These are phyloP conservation scores for Carex parvula DNA, from an alignment of 176 grass and related monocot genomes.

Conservation along the genomic window DNA sequence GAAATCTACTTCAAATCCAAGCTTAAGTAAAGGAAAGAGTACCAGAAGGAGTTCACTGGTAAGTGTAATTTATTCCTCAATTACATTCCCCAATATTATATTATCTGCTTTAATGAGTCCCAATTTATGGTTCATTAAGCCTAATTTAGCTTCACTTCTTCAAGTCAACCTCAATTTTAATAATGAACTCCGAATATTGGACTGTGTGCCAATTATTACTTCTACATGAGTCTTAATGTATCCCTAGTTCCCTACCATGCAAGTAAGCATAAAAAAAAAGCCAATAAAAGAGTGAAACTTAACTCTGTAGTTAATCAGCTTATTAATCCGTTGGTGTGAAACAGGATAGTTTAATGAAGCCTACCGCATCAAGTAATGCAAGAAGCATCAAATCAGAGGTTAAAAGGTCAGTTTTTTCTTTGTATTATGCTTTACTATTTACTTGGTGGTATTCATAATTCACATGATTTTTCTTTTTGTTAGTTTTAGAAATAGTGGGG, in stretches of 20 bases:
- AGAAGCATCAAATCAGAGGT: slow-evolving; percentile 12
- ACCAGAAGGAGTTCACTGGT: slow-evolving; percentile 23
- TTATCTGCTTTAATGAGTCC: neutral
- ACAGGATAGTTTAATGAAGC: slow-evolving; percentile 28
- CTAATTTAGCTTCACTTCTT: neutral
- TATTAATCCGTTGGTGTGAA: neutral
- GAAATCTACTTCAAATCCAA: slow-evolving; percentile 11
- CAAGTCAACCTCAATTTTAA: slow-evolving; percentile 1
- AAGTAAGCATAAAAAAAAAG: neutral
- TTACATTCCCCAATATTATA: neutral
- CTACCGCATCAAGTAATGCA: slow-evolving; percentile 25
- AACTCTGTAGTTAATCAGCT: neutral
- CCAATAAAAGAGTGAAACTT: neutral
- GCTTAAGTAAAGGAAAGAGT: slow-evolving; percentile 16
- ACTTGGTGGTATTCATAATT: neutral
- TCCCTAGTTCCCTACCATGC: neutral
- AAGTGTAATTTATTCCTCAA: neutral
- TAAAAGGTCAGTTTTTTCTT: slow-evolving; percentile 15
- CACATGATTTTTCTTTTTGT: slow-evolving; percentile 7
- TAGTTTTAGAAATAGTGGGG: neutral
- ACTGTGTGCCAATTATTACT: neutral
- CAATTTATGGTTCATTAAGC: neutral
- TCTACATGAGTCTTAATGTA: neutral
- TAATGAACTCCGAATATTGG: neutral
- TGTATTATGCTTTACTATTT: neutral